Base-by-base conservation (phyloP, 305 asterid species). In the Rubia peregrina region DNA sequence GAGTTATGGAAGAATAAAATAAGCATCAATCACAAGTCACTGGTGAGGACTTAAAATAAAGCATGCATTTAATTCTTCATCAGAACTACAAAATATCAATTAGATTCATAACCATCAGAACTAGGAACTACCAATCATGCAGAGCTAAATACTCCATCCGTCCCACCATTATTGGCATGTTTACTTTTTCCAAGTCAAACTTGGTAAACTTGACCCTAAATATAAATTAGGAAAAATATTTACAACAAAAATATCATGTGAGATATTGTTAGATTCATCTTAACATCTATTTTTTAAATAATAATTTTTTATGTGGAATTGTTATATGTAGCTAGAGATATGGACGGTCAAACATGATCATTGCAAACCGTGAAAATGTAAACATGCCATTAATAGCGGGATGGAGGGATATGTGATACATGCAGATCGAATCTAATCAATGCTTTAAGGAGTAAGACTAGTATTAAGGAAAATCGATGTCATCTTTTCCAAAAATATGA, bases 81-180 rank as follows among this genome's bases (percentile, higher is more conserved):
- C 33, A 30, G 42, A 40, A 46, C 49, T 38, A 61, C 12, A 26
- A 51, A 30, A 3, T 33, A 33, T 42, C 14, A 51, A 64, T 16
- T 21, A 71, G 11, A 24, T 46, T 17, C 53, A 11, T 46, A 62
- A 63, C 33, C 48, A 71, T 71, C 69, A 46, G 24, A 60, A 46
- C 11, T 8, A 10, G 21, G n/a, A 46, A 48, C 26, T 33, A 43
- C 19, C 3, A 41, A 14, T 30, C 59, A 5, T 4, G 70, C n/a
- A 67, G 55, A 13, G 21, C 19, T 61, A 30, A 30, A 30, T 30
- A 30, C 33, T 30, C 33, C 33, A 1, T 30, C 33, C 3, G 33
- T 30, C 33, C 33, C 33, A 30, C 33, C 33, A 30, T 30, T 30
- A 30, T 30, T 30, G 33, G 33, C 33, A 30, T 30, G 33, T 30